A percentile compares a stretch with the other conserved stretches of the same genome.
Conservation (phyloP, 192 early-diverging fungal species). For the Coemansia sp. region DNA sequence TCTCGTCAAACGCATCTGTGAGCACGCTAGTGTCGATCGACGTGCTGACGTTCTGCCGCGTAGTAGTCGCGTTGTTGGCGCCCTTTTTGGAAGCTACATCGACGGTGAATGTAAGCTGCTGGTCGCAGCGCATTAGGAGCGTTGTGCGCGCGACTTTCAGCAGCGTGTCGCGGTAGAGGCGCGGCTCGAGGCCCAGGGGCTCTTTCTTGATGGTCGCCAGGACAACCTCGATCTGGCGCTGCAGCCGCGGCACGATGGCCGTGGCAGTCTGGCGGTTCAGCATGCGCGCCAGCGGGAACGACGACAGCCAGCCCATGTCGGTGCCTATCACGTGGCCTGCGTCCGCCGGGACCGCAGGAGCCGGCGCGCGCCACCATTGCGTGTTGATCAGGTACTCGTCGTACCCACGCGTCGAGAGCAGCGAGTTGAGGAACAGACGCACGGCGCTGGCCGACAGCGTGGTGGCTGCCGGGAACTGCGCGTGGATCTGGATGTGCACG, state of each 20-base stretch:
- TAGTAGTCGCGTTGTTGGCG: background rate
- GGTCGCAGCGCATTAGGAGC: slow-evolving; percentile 27
- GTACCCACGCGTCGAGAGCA: slow-evolving; percentile 48
- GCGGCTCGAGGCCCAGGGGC: slow-evolving; percentile 49
- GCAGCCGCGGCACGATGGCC: slow-evolving; percentile 41
- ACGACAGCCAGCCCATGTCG: slow-evolving; percentile 37
- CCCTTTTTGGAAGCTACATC: slow-evolving; percentile 3
- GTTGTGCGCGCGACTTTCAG: slow-evolving; percentile 33
- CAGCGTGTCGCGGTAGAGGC: slow-evolving; percentile 51
- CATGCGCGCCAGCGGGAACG: slow-evolving; percentile 43
- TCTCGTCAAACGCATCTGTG: slow-evolving; percentile 29
- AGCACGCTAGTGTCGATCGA: slow-evolving; percentile 2
- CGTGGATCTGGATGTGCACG: slow-evolving; percentile 30
- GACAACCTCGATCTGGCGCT: slow-evolving; percentile 45
- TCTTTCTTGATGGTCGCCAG: slow-evolving; percentile 40
- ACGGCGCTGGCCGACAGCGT: slow-evolving; percentile 54
- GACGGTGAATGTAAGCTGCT: slow-evolving; percentile 6
- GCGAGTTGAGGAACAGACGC: slow-evolving; percentile 52
- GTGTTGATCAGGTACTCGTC: slow-evolving; percentile 53
- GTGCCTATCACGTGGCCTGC: slow-evolving; percentile 19
- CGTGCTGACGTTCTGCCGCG: background rate
- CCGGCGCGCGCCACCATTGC: slow-evolving; percentile 46
- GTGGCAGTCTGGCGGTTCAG: slow-evolving; percentile 41
- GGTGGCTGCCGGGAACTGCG: slow-evolving; percentile 35
- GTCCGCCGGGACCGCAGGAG: background rate